Percentiles rank a stretch among this genome's conserved stretches.
Evolutionary conservation across 129 eudicot genomes (phyloP).

Genomic region (Flaveria sonorensis): DNA sequence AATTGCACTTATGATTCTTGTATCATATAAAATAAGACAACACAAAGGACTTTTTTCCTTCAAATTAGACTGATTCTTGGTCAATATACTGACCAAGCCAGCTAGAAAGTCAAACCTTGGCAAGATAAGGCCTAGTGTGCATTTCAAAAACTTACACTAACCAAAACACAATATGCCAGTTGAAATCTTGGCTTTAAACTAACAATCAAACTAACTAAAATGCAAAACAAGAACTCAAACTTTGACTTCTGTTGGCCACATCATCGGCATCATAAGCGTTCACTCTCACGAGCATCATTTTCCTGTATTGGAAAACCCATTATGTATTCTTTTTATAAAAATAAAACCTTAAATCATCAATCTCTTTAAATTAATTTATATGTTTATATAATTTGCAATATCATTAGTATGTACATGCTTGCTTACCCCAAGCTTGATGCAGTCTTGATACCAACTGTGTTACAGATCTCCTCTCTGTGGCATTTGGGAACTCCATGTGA

Average conservation of each 20-base stretch:
- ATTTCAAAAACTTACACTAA: slow-evolving; percentile 1
- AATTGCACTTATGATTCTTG: not conserved
- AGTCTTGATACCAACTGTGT: slow-evolving; percentile 55
- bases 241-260: slow-evolving; percentile 19
- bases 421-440: slow-evolving; percentile 78
- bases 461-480: slow-evolving; percentile 58
- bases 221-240: slow-evolving; percentile 12
- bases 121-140: not conserved
- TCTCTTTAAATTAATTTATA: not conserved
- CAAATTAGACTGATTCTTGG: slow-evolving; percentile 13
- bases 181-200: slow-evolving; percentile 1
- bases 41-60: not conserved
- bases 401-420: not conserved
- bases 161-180: slow-evolving; percentile 23
- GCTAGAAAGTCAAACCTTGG: slow-evolving; percentile 13
- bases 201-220: slow-evolving; percentile 26
- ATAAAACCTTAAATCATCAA: not conserved
- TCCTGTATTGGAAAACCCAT: slow-evolving; percentile 32
- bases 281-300: slow-evolving; percentile 46
- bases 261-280: slow-evolving; percentile 1
- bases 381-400: not conserved
- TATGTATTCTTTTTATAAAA: not conserved
- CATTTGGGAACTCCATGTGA: slow-evolving; percentile 50
- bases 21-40: not conserved
- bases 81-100: not conserved